Percentiles rank a stretch among this genome's conserved stretches.
phyloP scores from a whole-genome alignment of 2,329 filamentous ascomycete genomes.

The Fusarium tuaranense region DNA sequence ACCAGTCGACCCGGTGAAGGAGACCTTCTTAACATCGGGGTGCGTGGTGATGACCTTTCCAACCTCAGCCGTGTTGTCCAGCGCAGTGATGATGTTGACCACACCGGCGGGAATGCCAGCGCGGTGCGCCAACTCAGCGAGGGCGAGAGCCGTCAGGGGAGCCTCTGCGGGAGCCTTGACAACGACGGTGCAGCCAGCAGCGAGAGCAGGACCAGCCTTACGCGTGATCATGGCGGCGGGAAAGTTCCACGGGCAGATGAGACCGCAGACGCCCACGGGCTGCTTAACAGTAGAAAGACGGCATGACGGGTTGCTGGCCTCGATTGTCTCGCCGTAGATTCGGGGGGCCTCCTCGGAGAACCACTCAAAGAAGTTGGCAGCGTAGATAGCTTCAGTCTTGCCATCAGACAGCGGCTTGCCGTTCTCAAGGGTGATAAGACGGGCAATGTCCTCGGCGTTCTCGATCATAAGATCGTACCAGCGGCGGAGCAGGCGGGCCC shows the following conservation, averaged over 20 bases:
- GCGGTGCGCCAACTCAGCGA: constrained; percentile 84
- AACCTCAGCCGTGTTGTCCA: constrained; percentile 81
- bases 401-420: constrained; percentile 75
- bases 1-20: constrained; percentile 73
- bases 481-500: constrained; percentile 69
- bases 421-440: constrained; percentile 77
- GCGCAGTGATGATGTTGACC: constrained; percentile 84
- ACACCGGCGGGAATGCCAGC: constrained; percentile 90
- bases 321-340: constrained; percentile 58
- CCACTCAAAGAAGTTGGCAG: constrained; percentile 72
- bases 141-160: constrained; percentile 85
- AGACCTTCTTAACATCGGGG: constrained; percentile 72
- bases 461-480: constrained; percentile 77
- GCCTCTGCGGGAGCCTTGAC: constrained; percentile 91
- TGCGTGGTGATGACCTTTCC: constrained; percentile 66
- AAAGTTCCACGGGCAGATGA: constrained; percentile 67
- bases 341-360: constrained; percentile 74
- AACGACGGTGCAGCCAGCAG: constrained; percentile 82
- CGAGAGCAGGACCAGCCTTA: constrained; percentile 66
- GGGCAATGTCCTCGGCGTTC: constrained; percentile 74
- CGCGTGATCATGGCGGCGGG: constrained; percentile 64
- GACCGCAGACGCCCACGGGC: constrained; percentile 50
- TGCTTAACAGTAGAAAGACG: constrained; percentile 54
- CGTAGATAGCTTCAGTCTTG: constrained; percentile 67
- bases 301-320: constrained; percentile 69